Evolutionary conservation across 371 early-diverging fungal species (phyloP), one percentile per base, ranked within the genome.

Genomic region (Nematocida major): DNA sequence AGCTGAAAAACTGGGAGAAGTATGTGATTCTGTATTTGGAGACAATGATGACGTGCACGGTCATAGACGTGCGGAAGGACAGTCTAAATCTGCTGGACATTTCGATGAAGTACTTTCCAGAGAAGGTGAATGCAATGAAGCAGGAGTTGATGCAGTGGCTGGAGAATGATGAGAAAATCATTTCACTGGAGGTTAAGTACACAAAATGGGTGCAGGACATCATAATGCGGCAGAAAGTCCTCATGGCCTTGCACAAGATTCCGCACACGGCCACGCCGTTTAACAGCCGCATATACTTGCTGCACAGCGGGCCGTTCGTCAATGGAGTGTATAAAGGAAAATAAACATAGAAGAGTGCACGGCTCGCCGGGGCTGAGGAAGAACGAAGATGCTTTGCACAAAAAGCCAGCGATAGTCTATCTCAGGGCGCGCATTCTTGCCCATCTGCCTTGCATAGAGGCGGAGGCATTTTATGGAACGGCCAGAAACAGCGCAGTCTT

Each of bases 1-100:
- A 73, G 50, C 24, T 43, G 1, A 61, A 73, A 28, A 38, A 36
- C 15, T 73, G 76, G 76, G 76, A 73, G 43, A 50, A 61, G 62
- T 63, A 62, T 53, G 22, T 73, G 7, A 69, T 73, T n/a, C 62
- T 73, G 26, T 73, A 73, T 48, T 42, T 73, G 22, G 42, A 32
- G 7, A 40, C 50, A 3, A 53, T 73, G 40, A 48, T 47, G 40
- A 73, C 59, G 22, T 63, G 49, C 40, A 48, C 51, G 0, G 28
- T 73, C 5, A 54, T 59, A 39, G 59, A 45, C 22, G 63, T 50
- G 7, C 7, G 76, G 34, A 73, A 73, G 39, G 76, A 73, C 49
- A 32, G 63, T 18, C 47, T 73, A 1, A 39, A 61, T 24, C 4
- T 73, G 30, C 32, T 73, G 30, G 76, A 53, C 15, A 42, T 73